phyloP scores from a whole-genome alignment of 2,329 filamentous ascomycete genomes.

The Triangularia setosa region DNA sequence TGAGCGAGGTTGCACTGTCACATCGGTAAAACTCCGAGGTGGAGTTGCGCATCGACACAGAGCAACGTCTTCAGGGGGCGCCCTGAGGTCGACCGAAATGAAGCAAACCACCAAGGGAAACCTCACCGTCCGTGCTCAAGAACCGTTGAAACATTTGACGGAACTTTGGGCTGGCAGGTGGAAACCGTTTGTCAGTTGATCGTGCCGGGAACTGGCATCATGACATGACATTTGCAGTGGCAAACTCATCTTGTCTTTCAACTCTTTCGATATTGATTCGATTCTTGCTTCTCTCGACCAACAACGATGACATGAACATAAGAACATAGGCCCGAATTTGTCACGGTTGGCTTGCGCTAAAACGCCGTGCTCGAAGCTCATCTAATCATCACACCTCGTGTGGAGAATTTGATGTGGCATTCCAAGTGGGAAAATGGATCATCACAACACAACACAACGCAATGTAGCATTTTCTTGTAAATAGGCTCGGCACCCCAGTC shows the following conservation, averaged over 20 bases:
- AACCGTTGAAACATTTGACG: not conserved
- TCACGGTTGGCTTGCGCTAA: not conserved
- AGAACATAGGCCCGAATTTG: too few species aligned
- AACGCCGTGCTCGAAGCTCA: not conserved
- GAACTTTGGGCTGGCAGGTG: not conserved
- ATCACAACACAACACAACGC: not conserved
- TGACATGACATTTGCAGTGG: not conserved
- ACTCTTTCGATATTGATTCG: too few species aligned
- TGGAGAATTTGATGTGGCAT: not conserved
- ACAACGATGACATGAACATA: too few species aligned
- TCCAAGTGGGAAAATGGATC: not conserved
- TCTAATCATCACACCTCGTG: not conserved
- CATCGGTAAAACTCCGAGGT: slow-evolving; percentile 9
- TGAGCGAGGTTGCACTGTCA: slow-evolving; percentile 6
- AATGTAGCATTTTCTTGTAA: not conserved
- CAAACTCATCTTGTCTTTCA: too few species aligned
- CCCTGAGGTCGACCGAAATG: not conserved
- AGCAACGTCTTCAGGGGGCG: not conserved
- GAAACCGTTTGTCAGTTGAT: too few species aligned
- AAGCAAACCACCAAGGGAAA: not conserved
- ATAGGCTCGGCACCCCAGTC: not conserved
- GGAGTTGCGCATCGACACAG: not conserved
- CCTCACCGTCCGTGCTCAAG: not conserved
- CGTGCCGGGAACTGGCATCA: not conserved
- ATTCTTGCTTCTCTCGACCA: too few species aligned